Base-by-base conservation (phyloP, 768 basidiomycete species). In the Cyclocybe aegerita region DNA sequence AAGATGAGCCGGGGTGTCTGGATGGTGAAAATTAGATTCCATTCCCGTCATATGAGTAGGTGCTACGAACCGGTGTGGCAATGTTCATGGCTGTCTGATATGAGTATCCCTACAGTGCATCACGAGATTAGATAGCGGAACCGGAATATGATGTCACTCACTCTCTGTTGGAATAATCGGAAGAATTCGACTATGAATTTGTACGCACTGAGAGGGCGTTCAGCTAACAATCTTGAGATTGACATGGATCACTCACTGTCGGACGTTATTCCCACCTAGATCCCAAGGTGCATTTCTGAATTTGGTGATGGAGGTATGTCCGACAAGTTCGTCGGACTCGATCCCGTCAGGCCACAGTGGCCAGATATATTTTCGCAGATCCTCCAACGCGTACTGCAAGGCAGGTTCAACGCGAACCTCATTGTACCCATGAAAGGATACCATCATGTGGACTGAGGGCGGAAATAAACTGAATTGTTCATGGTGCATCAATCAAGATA, bases 211-310 rank as follows among this genome's bases (percentile, higher is more conserved):
- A 35, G 45, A 8, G 47, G 51, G 31, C 37, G 17, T 17, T 42
- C 7, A 37, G 15, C 30, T 42, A 48, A 39, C 48, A 31, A 53
- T 55, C 39, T 46, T 58, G 42, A 45, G 31, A 17, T 45, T 4
- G 17, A 11, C 16, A 35, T 0, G 38, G 36, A 41, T 30, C 16
- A 50, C 76, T 67, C 65, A 87, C 88, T 75, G 70, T 48, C 76
- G 61, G 7, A 70, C 70, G 32, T 86, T 78, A 15, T 71, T 69
- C 2, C 85, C 85, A 37, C 70, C 70, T 54, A 81, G 71, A 41
- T 73, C 77, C 88, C 88, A 91, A 4, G 88, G 88, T n/a, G 75
- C 71, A 53, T 80, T 81, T 50, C 72, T 69, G 56, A 90, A 88
- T 12, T 71, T 76, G n/a, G 86, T 78, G 37, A 76, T 77, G 78